Base-by-base conservation (phyloP, 257 asterid genomes). In the Coffea canephora region DNA sequence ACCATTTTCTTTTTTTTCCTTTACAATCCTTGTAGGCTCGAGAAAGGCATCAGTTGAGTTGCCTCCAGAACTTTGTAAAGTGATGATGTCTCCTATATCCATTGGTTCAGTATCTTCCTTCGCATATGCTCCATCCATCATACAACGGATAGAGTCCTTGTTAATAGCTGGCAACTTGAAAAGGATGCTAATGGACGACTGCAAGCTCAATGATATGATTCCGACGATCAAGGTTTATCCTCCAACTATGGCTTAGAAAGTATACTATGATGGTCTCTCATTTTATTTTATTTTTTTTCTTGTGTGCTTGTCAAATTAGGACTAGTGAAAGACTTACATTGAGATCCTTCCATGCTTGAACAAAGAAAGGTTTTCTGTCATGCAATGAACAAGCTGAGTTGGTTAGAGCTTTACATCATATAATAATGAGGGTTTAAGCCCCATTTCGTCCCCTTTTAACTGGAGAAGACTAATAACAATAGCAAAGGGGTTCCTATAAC, bases 101-200 rank as follows among this genome's bases (percentile, higher is more conserved):
- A 54, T 88, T 10, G 87, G 89, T 25, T 84, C 94, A 36, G 23
- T 91, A 54, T 89, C 85, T 83, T 74, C 99, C 1, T 95, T 91
- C 84, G 80, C 96, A 2, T 88, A 83, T 83, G 85, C 87, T 76
- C 98, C 97, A 6, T 91, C 91, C 15, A 78, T 91, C 54, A 88
- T 95, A 94, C 97, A 91, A 81, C 89, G 94, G 75, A 80, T 95
- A 36, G 98, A 93, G 89, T 91, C 96, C 15, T 85, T 93, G 81
- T 88, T 95, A 45, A 15, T 92, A 43, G 98, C 98, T 61, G 80
- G 90, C 66, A 87, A 82, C 84, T 81, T 95, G 87, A 91, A 85
- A 79, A 85, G 84, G 59, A 84, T 91, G 79, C 87, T 74, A 48
- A n/a, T 66, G 85, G 86, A 86, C 77, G 88, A 68, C 83, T 85